Evolutionary conservation across 1,139 yeast genomes (phyloP).

Genomic region (Blastobotrys buckinghamii): DNA sequence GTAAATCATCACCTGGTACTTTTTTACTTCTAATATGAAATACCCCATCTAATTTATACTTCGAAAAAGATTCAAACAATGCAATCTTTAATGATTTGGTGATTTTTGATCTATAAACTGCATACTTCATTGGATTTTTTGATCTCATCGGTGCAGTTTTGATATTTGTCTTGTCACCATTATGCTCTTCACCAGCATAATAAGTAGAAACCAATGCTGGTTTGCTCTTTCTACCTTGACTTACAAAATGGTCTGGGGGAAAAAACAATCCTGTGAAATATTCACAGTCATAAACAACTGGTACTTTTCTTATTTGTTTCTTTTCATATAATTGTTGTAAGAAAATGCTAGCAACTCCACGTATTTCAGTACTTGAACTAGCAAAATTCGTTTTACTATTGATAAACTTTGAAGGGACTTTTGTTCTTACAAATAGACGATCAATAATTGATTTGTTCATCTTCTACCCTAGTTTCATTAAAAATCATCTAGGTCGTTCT

Average conservation of each 20-base stretch:
- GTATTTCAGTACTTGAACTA: constrained; percentile 16
- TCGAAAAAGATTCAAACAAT: constrained; percentile 30
- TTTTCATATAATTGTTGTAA: constrained; percentile 20
- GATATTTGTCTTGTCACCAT: constrained; percentile 20
- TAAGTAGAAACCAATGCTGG: constrained; percentile 39
- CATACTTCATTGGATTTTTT: constrained; percentile 38
- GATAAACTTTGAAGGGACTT: constrained; percentile 13
- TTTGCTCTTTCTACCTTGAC: constrained; percentile 44
- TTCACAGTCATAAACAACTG: constrained; percentile 15
- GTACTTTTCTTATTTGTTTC: constrained; percentile 16
- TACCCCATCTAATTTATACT: constrained; percentile 40
- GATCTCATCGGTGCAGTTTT: constrained; percentile 19
- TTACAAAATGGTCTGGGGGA: constrained; percentile 43
- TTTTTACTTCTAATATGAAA: constrained; percentile 38
- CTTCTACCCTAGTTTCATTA: too few species aligned
- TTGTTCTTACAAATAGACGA: background rate
- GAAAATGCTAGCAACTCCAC: constrained; percentile 24
- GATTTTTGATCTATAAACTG: constrained; percentile 36
- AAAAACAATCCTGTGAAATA: constrained; percentile 31
- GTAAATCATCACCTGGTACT: constrained; percentile 36
- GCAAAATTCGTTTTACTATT: constrained; percentile 21
- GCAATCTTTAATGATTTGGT: constrained; percentile 39
- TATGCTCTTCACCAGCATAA: constrained; percentile 23
- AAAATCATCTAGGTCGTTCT: too few species aligned
- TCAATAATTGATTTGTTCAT: background rate